Conservation (phyloP, 2,329 filamentous ascomycete species). For the Calonectria ilicicola region DNA sequence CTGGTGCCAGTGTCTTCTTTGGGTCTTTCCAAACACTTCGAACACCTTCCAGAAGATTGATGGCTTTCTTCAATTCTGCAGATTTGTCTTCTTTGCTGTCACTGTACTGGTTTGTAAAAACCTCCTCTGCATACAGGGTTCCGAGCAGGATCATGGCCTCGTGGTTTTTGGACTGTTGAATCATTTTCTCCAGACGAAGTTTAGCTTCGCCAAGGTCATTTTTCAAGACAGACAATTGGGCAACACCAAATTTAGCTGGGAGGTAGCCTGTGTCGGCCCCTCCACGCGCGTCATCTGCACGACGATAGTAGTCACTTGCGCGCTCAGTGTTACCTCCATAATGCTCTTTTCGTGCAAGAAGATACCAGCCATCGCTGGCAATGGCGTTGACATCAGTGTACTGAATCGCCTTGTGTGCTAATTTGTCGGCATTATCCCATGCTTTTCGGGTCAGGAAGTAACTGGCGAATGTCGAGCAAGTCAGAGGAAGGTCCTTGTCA, state of each 20-base stretch:
- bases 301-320: slow-evolving; percentile 87
- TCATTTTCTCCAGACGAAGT: slow-evolving; percentile 92
- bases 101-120: slow-evolving; percentile 81
- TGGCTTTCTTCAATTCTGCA: slow-evolving; percentile 86
- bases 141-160: slow-evolving; percentile 95
- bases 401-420: slow-evolving; percentile 94
- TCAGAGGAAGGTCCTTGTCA: slow-evolving; percentile 90
- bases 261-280: slow-evolving; percentile 91
- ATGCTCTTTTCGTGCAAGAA: slow-evolving; percentile 92
- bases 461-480: slow-evolving; percentile 88
- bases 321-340: slow-evolving; percentile 80
- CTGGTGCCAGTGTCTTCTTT: slow-evolving; percentile 84
- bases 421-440: slow-evolving; percentile 83
- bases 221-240: slow-evolving; percentile 87
- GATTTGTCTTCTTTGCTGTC: slow-evolving; percentile 88
- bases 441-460: slow-evolving; percentile 90
- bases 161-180: slow-evolving; percentile 83
- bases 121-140: slow-evolving; percentile 93
- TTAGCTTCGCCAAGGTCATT: slow-evolving; percentile 93
- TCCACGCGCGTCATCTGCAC: slow-evolving; percentile 91
- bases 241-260: slow-evolving; percentile 93
- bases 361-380: slow-evolving; percentile 97
- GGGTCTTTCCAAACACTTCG: slow-evolving; percentile 92
- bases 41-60: slow-evolving; percentile 85
- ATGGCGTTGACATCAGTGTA: slow-evolving; percentile 96